Evolutionary conservation across 2,329 filamentous ascomycete species (phyloP), one percentile per base, ranked within the genome.

Genomic region (Penicillium hordei): DNA sequence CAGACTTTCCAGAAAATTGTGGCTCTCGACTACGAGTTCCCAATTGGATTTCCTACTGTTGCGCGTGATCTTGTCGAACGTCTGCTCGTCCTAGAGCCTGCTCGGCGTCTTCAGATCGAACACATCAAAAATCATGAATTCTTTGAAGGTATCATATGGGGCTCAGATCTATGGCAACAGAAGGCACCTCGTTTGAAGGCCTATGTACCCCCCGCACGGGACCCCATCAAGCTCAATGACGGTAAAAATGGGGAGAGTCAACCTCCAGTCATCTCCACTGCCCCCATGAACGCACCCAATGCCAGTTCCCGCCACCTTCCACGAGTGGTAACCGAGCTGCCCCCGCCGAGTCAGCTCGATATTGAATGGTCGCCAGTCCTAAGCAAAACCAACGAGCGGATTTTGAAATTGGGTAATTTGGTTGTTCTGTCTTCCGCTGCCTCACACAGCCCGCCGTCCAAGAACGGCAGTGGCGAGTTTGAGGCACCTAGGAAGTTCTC

Each of bases 1-100:
- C 83, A 94, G 71, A 99, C 94, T 0, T 99, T 99, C 71, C 94
- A 99, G 74, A 99, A 97, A 76, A 99, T 99, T 70, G 91, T 99
- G 52, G 89, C 85, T 33, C 81, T 99, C 43, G 93, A 99, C 54
- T 99, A 97, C 72, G 89, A 93, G 45, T 99, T 97, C 63, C 94
- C 94, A 0, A 77, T 85, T 29, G 92, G 91, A 1, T 99, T 99
- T 67, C 94, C 94, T 2, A 80, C 87, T 5, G 85, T 91, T 1
- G 94, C 94, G 21, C 87, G 88, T 59, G 94, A 99, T 74, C 81
- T 99, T 17, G 88, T 99, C 1, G 93, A 97, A 74, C 85, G 94
- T 61, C 86, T 96, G 44, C 80, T 99, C 15, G 93, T 99, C 1
- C 80, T 97, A 38, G 94, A 99, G 65, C 94, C 94, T 0, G 80